phyloP scores from a whole-genome alignment of 768 basidiomycete genomes.

The Psilocybe cubensis region DNA sequence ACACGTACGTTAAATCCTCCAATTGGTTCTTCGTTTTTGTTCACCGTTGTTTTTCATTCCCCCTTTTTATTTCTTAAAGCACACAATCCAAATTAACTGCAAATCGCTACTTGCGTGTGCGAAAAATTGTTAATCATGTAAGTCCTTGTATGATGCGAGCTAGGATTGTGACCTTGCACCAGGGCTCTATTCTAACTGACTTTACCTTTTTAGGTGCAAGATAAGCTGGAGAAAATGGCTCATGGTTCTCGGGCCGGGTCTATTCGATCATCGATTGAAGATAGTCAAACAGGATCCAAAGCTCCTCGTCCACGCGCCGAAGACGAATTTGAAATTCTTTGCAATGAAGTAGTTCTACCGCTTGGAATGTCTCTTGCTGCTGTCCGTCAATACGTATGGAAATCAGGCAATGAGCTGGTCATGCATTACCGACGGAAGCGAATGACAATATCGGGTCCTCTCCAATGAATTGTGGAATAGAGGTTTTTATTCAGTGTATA shows the following conservation, averaged over 20 bases:
- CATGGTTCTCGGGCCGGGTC: conserved; percentile 33
- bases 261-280: conserved; percentile 42
- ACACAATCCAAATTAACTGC: conserved; percentile 88
- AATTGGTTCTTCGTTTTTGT: not conserved
- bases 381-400: conserved; percentile 90
- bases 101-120: conserved; percentile 80
- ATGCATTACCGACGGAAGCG: conserved; percentile 73
- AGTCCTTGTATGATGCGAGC: conserved; percentile 25
- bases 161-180: not conserved
- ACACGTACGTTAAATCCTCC: conserved; percentile 63
- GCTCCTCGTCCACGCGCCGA: conserved; percentile 44
- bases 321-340: conserved; percentile 84
- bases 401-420: conserved; percentile 68
- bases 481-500: not conserved
- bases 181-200: no score
- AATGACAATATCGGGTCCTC: not conserved
- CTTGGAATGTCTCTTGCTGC: conserved; percentile 89
- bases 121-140: conserved; percentile 85
- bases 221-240: conserved; percentile 72
- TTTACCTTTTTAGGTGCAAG: conserved; percentile 64
- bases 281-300: conserved; percentile 18
- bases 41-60: not conserved
- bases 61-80: conserved; percentile 33
- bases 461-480: not conserved
- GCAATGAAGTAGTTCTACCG: conserved; percentile 83